Percentiles rank a stretch among this genome's conserved stretches.
Conservation (phyloP, 2,329 filamentous ascomycete genomes). For the Microascus cirrosus region DNA sequence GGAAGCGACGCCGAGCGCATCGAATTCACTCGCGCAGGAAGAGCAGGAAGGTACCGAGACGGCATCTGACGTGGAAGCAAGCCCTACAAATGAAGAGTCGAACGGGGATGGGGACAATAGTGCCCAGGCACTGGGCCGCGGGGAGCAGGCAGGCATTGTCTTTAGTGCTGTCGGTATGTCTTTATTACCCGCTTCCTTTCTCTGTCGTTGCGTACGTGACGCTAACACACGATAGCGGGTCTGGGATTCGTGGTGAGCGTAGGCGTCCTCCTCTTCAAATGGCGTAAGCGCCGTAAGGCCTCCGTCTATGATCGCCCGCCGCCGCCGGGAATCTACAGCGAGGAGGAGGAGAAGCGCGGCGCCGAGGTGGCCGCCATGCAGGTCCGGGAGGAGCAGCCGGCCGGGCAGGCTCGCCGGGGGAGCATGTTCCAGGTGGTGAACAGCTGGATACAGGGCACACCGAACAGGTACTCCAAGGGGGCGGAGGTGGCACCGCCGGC, state of each 20-base stretch:
- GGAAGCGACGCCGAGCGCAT: neutral
- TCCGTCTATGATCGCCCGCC: conserved; percentile 1
- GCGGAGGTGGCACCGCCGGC: neutral
- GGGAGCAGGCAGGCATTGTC: neutral
- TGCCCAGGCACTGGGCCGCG: neutral
- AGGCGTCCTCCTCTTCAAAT: neutral
- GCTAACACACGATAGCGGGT: neutral
- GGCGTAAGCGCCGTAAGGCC: neutral
- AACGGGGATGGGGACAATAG: neutral
- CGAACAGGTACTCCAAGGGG: neutral
- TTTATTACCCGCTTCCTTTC: neutral
- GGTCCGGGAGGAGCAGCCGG: neutral
- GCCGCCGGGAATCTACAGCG: neutral
- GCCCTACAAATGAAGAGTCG: neutral
- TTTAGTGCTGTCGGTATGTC: conserved; percentile 1
- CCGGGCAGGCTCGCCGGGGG: neutral
- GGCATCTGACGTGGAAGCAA: neutral
- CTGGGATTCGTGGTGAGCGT: neutral
- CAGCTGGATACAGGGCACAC: neutral
- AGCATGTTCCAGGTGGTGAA: neutral
- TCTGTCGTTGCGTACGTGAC: neutral
- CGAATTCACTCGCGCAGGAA: neutral
- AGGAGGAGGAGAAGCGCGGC: neutral
- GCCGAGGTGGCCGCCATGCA: neutral
- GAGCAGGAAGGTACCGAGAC: neutral